Base-by-base conservation (phyloP, 129 eudicot species). In the Arctium minus region DNA sequence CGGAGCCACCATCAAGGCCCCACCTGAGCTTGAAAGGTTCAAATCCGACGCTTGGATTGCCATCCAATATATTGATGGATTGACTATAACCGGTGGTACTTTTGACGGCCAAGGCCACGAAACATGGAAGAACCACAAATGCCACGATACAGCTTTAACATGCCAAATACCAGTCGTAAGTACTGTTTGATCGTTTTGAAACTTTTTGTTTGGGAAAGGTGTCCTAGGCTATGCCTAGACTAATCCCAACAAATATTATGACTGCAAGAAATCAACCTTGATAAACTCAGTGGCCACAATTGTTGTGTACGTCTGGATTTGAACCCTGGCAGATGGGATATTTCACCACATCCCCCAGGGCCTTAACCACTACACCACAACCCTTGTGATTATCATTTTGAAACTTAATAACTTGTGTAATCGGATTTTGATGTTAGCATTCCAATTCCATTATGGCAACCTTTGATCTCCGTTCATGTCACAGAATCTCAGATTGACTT, bases 51-150 rank as follows among this genome's bases (percentile, higher is more conserved):
- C 50, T 37, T 89, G 93, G 93, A 77, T 92, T 3, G 69, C 48
- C 10, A 40, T 92, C 44, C 79, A 35, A 9, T 22, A 83, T 50
- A 29, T 92, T 12, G 71, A 82, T 31, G 73, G 29, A 3, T 73
- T 92, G 42, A 84, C 37, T 8, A 72, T 92, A 84, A 72, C 62
- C 0, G 89, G 91, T 1, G 96, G 96, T 48, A 84, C 84, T 2
- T 84, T 86, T 1, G 90, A 89, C 11, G 93, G 96, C 8, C 93
- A 86, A 75, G 97, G 97, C 7, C 71, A 65, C 2, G 9, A 37
- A 50, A 5, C 86, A 35, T 83, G 86, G 86, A 70, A 56, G 64
- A 27, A 8, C 11, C 1, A 11, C 5, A 83, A 83, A 35, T 83
- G 86, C 22, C 6, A 6, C 0, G 48, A 70, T 7, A 11, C 36